Evolutionary conservation across 495 filamentous ascomycete species (phyloP).

Genomic region (Daldinia loculata): DNA sequence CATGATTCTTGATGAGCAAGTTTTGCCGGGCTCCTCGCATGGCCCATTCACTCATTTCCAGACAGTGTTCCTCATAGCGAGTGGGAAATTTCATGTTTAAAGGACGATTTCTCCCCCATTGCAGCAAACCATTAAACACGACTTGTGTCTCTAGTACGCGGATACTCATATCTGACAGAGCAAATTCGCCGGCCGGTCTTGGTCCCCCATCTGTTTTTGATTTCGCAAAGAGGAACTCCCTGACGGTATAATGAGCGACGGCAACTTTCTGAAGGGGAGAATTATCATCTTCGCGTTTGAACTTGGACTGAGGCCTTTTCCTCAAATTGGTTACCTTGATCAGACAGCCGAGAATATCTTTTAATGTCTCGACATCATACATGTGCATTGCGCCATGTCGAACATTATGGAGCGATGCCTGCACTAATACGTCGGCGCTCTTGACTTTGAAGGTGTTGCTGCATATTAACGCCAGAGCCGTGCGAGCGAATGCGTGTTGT

Average conservation of each 20-base stretch:
- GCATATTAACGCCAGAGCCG: constrained; percentile 40
- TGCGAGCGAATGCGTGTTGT: constrained; percentile 42
- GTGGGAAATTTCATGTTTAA: constrained; percentile 1
- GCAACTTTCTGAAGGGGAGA: constrained; percentile 16
- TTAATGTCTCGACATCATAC: constrained; percentile 32
- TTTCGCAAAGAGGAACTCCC: constrained; percentile 45
- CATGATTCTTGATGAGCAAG: constrained; percentile 16
- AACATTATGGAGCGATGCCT: constrained; percentile 38
- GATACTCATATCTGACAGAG: constrained; percentile 28
- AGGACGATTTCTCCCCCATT: constrained; percentile 16
- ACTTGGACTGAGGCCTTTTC: background rate
- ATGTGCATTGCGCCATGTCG: constrained; percentile 22
- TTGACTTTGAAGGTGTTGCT: constrained; percentile 35
- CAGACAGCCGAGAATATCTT: constrained; percentile 45
- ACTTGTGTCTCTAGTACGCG: constrained; percentile 35
- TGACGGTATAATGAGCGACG: constrained; percentile 50
- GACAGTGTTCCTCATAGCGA: constrained; percentile 39
- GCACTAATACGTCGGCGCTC: constrained; percentile 32
- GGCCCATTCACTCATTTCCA: constrained; percentile 26
- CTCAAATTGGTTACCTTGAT: constrained; percentile 30
- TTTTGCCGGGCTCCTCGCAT: constrained; percentile 12
- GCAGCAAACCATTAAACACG: constrained; percentile 35
- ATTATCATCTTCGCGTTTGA: constrained; percentile 19
- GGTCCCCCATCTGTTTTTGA: constrained; percentile 6
- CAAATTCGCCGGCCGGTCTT: constrained; percentile 32